A percentile compares a stretch with the other conserved stretches of the same genome.
Evolutionary conservation across 2,329 filamentous ascomycete species (phyloP).

Genomic region (Akanthomyces lecanii): DNA sequence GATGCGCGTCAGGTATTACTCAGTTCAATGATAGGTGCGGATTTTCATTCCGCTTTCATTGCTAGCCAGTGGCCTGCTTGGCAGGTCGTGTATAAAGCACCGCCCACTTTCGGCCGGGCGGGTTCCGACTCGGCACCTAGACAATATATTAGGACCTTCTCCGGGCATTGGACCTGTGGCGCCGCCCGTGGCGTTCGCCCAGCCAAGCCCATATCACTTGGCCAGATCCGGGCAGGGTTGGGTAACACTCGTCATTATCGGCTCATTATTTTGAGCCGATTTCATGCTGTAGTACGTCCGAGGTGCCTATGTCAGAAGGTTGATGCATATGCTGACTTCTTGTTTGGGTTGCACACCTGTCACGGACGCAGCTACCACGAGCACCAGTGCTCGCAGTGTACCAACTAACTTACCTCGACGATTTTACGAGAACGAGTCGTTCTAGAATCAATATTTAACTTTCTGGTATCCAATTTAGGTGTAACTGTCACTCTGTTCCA

Average conservation of each 20-base stretch:
- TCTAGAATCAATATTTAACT: background rate
- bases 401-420: background rate
- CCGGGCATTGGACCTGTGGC: slow-evolving; percentile 1
- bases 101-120: background rate
- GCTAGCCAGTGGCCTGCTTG: background rate
- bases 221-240: background rate
- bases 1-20: background rate
- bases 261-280: background rate
- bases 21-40: background rate
- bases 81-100: background rate
- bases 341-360: background rate
- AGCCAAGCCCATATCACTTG: background rate
- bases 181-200: slow-evolving; percentile 1
- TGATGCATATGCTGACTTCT: background rate
- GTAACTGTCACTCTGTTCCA: background rate
- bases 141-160: background rate
- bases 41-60: background rate
- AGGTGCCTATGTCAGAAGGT: background rate
- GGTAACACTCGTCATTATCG: background rate
- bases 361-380: background rate
- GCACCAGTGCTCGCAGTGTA: background rate
- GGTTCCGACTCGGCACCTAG: background rate
- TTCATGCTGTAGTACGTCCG: background rate
- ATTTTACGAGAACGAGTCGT: background rate
- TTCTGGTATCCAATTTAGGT: background rate